These are phyloP conservation scores for Phlyctochytrium arcticum DNA, from an alignment of 192 early-diverging fungal species.

Conservation along the genomic window DNA sequence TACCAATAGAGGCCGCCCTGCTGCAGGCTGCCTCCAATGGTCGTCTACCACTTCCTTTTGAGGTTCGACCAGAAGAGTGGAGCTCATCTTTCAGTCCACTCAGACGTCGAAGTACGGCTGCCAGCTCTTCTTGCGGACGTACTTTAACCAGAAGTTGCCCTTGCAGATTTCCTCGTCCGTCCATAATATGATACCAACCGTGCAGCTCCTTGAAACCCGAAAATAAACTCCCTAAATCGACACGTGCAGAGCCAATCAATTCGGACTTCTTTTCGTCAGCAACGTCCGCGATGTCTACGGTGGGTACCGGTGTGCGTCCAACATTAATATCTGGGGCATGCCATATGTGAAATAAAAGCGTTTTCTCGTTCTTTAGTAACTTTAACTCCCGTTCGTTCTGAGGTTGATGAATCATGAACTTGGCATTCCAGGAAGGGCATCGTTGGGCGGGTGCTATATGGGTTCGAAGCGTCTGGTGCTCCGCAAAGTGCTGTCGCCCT, in stretches of 20 bases:
- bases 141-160: constrained; percentile 35
- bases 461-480: background rate
- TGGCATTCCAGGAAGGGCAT: constrained; percentile 9
- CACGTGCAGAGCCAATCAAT: constrained; percentile 19
- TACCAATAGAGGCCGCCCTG: background rate
- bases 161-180: constrained; percentile 1
- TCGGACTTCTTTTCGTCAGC: background rate
- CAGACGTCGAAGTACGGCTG: constrained; percentile 12
- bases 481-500: background rate
- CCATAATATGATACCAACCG: constrained; percentile 36
- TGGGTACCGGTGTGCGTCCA: background rate
- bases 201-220: constrained; percentile 23
- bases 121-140: constrained; percentile 24
- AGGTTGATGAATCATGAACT: background rate
- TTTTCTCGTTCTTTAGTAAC: constrained; percentile 6
- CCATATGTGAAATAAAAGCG: constrained; percentile 22
- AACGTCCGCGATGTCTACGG: background rate
- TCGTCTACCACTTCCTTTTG: constrained; percentile 1
- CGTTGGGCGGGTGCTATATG: constrained; percentile 14
- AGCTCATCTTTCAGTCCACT: background rate
- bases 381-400: constrained; percentile 13
- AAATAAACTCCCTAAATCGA: constrained; percentile 30
- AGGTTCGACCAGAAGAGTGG: background rate
- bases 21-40: constrained; percentile 14
- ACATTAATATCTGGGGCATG: constrained; percentile 5